A percentile compares a stretch with the other conserved stretches of the same genome.
These are phyloP conservation scores for Hymenoscyphus infarciens DNA, from an alignment of 2,329 filamentous ascomycete species.

Conservation along the genomic window DNA sequence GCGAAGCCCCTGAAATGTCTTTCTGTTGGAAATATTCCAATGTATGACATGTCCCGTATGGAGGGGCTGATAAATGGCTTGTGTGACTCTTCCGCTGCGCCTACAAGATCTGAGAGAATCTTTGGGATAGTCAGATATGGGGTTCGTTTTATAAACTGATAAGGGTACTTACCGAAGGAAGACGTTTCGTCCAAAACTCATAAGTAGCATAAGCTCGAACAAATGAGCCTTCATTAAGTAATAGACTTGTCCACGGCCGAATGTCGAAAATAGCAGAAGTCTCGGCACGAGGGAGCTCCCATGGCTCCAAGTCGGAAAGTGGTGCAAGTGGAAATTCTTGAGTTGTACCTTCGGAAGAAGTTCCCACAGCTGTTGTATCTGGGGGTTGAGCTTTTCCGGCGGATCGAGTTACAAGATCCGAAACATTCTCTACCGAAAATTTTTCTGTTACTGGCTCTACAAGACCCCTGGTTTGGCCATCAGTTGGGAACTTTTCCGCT, in stretches of 20 bases:
- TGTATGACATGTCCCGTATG: slow-evolving; percentile 53
- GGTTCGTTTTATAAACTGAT: not conserved
- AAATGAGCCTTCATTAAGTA: slow-evolving; percentile 73
- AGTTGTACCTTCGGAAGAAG: not conserved
- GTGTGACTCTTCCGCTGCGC: slow-evolving; percentile 40
- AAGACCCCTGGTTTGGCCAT: not conserved
- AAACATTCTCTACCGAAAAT: not conserved
- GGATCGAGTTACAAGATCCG: not conserved
- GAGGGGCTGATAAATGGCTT: slow-evolving; percentile 39
- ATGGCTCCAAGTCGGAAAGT: slow-evolving; percentile 2
- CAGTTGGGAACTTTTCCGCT: not conserved
- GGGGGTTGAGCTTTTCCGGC: not conserved
- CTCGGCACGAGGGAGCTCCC: slow-evolving; percentile 1
- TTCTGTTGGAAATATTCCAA: slow-evolving; percentile 64
- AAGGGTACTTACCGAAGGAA: slow-evolving; percentile 35
- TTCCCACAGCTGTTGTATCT: not conserved
- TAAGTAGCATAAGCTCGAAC: slow-evolving; percentile 63
- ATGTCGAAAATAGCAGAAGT: slow-evolving; percentile 24
- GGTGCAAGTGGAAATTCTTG: not conserved
- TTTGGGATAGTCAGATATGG: slow-evolving; percentile 40
- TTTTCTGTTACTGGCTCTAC: slow-evolving; percentile 7
- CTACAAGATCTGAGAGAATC: slow-evolving; percentile 52
- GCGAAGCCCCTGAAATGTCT: slow-evolving; percentile 54
- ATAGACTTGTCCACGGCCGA: slow-evolving; percentile 58
- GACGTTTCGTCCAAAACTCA: slow-evolving; percentile 64